A percentile compares a stretch with the other conserved stretches of the same genome.
Conservation (phyloP, 1,284 basidiomycete genomes). For the Rhodotorula sp. region DNA sequence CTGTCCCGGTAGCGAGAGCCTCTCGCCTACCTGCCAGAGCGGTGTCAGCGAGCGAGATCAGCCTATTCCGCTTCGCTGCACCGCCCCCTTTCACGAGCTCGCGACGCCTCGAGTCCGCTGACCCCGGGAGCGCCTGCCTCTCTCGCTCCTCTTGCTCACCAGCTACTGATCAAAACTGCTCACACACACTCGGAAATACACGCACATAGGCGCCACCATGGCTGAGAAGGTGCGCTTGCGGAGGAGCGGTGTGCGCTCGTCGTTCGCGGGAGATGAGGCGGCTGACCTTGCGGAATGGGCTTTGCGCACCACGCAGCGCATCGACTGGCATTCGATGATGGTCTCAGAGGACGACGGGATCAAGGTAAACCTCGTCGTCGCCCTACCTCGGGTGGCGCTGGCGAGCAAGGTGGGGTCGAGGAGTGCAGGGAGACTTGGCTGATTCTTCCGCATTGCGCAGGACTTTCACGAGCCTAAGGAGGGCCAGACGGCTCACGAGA, state of each 20-base stretch:
- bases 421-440: not conserved
- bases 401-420: not conserved
- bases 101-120: not conserved
- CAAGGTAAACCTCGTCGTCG: not conserved
- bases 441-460: not conserved
- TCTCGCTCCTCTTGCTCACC: not conserved
- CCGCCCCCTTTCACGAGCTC: not conserved
- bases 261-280: not conserved
- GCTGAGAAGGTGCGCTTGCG: not conserved
- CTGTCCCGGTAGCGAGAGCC: no score
- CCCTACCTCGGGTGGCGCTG: not conserved
- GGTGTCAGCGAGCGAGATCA: no score
- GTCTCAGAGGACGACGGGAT: not conserved
- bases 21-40: no score
- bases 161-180: not conserved
- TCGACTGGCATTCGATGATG: constrained; percentile 9
- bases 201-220: not conserved
- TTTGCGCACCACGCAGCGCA: not conserved
- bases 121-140: not conserved
- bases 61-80: not conserved
- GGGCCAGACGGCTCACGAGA: not conserved
- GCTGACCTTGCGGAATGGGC: not conserved
- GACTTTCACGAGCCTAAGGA: not conserved
- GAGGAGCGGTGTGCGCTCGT: not conserved
- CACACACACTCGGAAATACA: not conserved